phyloP scores from a whole-genome alignment of 208 protist genomes.

The Crithidia fasciculata region DNA sequence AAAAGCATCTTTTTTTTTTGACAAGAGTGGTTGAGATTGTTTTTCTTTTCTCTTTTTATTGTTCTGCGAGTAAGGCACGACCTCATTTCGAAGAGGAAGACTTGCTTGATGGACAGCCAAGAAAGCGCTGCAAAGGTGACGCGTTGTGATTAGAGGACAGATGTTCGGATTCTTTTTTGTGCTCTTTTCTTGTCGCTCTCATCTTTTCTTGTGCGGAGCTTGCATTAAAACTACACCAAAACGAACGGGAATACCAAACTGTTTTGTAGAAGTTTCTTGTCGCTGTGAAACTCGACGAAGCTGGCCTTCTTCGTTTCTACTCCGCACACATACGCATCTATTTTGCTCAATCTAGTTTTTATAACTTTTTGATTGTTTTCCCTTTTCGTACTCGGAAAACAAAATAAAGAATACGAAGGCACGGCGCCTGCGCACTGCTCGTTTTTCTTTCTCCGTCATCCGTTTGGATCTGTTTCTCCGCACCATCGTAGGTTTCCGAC shows the following conservation, averaged over 20 bases:
- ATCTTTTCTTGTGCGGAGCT: not conserved
- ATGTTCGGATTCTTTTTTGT: not conserved
- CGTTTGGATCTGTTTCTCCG: not conserved
- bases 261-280: not conserved
- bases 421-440: not conserved
- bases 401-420: not conserved
- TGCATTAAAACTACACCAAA: not conserved
- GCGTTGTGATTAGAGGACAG: not conserved
- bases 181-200: not conserved
- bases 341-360: not conserved
- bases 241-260: not conserved
- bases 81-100: not conserved
- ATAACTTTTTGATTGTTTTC: not conserved
- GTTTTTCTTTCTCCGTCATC: not conserved
- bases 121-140: not conserved
- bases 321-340: not conserved
- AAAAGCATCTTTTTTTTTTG: not conserved
- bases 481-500: conserved; percentile 2
- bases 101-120: not conserved
- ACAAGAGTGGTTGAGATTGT: not conserved
- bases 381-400: conserved; percentile 10
- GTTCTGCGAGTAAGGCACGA: not conserved
- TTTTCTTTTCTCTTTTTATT: not conserved
- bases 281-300: not conserved
- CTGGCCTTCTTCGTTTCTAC: conserved; percentile 6